Conservation (phyloP, 208 protist species). For the Tritrichomonas foetus region DNA sequence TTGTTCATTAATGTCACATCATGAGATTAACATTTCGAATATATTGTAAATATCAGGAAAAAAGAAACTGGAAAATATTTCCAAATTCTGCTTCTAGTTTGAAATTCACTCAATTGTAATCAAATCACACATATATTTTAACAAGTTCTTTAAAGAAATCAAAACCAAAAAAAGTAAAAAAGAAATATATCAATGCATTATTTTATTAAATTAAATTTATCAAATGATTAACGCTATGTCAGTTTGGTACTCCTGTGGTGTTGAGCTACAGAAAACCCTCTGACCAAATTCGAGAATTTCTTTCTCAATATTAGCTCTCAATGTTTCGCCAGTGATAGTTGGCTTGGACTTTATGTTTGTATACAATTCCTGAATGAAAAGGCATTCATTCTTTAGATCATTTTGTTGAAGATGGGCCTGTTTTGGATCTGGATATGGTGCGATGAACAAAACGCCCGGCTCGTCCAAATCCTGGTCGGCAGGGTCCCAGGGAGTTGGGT, state of each 20-base stretch:
- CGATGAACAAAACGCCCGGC: background rate
- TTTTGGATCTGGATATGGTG: constrained; percentile 18
- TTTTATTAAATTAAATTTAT: background rate
- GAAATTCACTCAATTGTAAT: too few species aligned
- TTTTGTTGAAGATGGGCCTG: constrained; percentile 11
- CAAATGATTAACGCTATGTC: background rate
- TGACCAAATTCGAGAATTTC: background rate
- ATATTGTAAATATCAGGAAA: too few species aligned
- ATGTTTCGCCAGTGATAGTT: background rate
- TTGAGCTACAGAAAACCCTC: background rate
- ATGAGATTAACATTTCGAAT: too few species aligned
- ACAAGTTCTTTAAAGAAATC: too few species aligned
- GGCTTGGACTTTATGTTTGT: background rate
- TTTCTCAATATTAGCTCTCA: background rate
- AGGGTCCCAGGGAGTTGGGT: background rate
- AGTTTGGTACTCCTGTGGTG: background rate
- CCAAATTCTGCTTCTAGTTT: too few species aligned
- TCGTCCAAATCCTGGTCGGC: background rate
- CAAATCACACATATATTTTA: too few species aligned
- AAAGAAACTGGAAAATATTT: too few species aligned
- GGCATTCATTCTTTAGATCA: background rate
- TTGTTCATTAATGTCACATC: too few species aligned
- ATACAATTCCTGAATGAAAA: background rate
- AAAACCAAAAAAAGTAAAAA: background rate
- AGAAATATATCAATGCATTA: background rate